Base-by-base conservation (phyloP, 1,284 basidiomycete genomes). In the Singerocomus inundabilis region DNA sequence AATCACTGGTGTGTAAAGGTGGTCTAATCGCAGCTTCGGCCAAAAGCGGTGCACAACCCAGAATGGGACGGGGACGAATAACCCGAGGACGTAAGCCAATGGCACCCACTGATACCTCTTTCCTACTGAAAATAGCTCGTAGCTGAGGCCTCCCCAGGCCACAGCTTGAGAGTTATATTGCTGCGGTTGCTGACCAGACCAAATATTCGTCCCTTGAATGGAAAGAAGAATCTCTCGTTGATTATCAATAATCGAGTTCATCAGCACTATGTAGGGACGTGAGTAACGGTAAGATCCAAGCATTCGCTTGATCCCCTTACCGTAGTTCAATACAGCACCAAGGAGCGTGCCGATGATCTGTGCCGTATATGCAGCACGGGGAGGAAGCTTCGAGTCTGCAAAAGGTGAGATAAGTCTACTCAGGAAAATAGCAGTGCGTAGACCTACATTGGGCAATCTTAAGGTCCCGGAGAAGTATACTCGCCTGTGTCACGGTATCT, bases 341-440 rank as follows among this genome's bases (percentile, higher is more conserved):
- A 77, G 63, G 3, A 76, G 54, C 21, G 76, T 78, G 16, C 75
- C 75, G 2, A 74, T 60, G 24, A 84, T 70, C 65, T 89, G 87
- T 33, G 82, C 80, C 9, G 73, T 70, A 62, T 87, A 85, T 1
- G 84, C 78, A 11, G 79, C 75, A 35, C 80, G 73, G 9, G 86
- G 87, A 24, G 84, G 79, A 21, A 89, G 70, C 70, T 88, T 89
- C 51, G 80, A 79, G 65, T 81, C 68, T 70, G n/a, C 35, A 5
- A 36, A 26, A 1, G 44, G 12, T 35, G 21, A 28, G 34, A 21
- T 32, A 29, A 40, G 47, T 29, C 16, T 18, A 28, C 12, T n/a
- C 62, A 18, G 32, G 11, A 43, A 26, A 4, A 33, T 6, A 24
- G 31, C 21, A 29, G 25, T 15, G 6, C 13, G 44, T 58, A 33